phyloP scores from a whole-genome alignment of 2,329 filamentous ascomycete species.

The Botrytis paeoniae region DNA sequence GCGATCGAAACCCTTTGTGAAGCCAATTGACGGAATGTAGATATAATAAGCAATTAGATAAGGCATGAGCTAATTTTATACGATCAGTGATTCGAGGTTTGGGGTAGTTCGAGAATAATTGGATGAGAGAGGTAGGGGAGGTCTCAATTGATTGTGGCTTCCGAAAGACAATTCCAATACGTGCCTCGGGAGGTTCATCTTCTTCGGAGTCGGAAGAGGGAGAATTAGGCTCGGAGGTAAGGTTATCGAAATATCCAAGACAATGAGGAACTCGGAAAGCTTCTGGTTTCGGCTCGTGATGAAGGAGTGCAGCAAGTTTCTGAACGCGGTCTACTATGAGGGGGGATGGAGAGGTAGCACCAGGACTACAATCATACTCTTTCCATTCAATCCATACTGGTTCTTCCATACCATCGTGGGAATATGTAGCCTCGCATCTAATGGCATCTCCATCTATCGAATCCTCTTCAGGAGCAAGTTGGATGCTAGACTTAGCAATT shows the following conservation, averaged over 20 bases:
- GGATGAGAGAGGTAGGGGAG: constrained; percentile 47
- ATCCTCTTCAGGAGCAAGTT: constrained; percentile 11
- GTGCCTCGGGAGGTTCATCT: constrained; percentile 43
- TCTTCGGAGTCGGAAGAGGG: constrained; percentile 34
- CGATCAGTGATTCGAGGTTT: constrained; percentile 52
- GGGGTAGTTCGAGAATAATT: constrained; percentile 43
- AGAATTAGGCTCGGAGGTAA: constrained; percentile 24
- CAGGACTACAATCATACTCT: constrained; percentile 43
- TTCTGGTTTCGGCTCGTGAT: constrained; percentile 47
- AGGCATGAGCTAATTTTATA: constrained; percentile 49
- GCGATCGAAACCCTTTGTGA: constrained; percentile 55
- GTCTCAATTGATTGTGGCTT: constrained; percentile 43
- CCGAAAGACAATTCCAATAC: constrained; percentile 54
- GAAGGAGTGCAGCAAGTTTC: constrained; percentile 48
- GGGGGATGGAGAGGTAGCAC: constrained; percentile 40
- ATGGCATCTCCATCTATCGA: constrained; percentile 3
- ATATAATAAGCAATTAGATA: constrained; percentile 53
- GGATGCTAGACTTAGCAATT: constrained; percentile 24
- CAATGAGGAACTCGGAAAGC: constrained; percentile 51
- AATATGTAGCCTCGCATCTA: constrained; percentile 44
- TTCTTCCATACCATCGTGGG: constrained; percentile 37
- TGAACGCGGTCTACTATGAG: constrained; percentile 46
- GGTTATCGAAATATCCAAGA: constrained; percentile 50
- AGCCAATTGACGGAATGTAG: constrained; percentile 56
- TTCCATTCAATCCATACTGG: constrained; percentile 52